Evolutionary conservation across 352 stramenopile species (phyloP), one percentile per base, ranked within the genome.

Genomic region (Pythium guiyangense): DNA sequence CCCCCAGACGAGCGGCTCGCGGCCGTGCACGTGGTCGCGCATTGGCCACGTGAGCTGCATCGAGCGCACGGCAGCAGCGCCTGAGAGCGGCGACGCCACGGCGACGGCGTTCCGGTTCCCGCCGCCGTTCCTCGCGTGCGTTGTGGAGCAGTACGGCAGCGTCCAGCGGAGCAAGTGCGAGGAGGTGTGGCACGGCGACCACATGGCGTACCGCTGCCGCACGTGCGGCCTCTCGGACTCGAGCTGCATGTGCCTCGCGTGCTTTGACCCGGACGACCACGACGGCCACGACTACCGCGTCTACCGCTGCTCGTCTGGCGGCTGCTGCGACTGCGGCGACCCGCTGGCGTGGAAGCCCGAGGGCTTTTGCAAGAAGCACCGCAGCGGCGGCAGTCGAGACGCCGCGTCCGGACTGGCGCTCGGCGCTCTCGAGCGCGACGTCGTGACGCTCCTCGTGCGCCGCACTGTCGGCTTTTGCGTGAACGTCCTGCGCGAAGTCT

Each of bases 111-210:
- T 75, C 42, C 56, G 51, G 40, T 73, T 70, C 52, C 78, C 62
- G 9, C 26, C 66, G 18, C 64, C 57, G 18, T 85, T 89, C 52
- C 66, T 73, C 29, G 51, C 59, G 42, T 91, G 81, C 50, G 45
- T 91, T 18, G 57, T 74, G 1, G 57, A 64, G 3, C 59, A 65
- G 14, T 91, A 88, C 59, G 84, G 80, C 49, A 86, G 72, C 29
- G 75, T 88, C 10, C 73, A 86, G 70, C 77, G 73, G 6, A 78
- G 71, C 54, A 93, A 93, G 69, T 93, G 84, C 52, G 84, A 90
- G 62, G 80, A 90, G 64, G 84, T 94, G n/a, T 94, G 84, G 84
- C 79, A 92, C 50, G 81, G 84, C 46, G 81, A 92, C 64, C 84
- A 94, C 65, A 94, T 94, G 79, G 84, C 84, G 15, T 94, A 94